Conservation (phyloP, 176 grass and related monocot species). For the Themeda triandra region DNA sequence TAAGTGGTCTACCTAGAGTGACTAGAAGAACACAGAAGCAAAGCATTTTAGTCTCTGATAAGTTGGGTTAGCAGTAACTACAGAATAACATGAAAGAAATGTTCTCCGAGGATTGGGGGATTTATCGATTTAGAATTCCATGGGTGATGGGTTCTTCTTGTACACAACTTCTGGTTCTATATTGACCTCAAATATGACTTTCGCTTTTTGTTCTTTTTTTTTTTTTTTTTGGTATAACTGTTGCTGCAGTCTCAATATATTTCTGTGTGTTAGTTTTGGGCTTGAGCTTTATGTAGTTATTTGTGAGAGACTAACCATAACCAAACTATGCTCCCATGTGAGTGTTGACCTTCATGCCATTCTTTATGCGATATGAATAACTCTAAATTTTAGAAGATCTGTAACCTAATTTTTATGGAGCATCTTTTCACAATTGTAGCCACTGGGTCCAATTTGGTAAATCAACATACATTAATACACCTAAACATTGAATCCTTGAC, state of each 20-base stretch:
- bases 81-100: background rate
- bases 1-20: background rate
- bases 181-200: background rate
- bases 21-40: background rate
- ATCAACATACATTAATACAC: background rate
- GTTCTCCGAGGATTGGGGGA: background rate
- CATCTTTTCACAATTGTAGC: background rate
- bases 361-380: background rate
- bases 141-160: background rate
- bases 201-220: background rate
- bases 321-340: background rate
- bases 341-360: background rate
- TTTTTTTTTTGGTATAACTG: background rate
- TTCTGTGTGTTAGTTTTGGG: background rate
- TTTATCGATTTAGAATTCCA: background rate
- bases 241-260: background rate
- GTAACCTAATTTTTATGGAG: background rate
- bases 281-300: background rate
- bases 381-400: background rate
- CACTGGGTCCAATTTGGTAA: background rate
- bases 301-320: background rate
- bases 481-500: slow-evolving; percentile 10
- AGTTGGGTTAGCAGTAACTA: background rate
- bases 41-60: background rate
- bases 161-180: background rate